Conservation (phyloP, 179 eudicot genomes). For the Patellifolia procumbens region DNA sequence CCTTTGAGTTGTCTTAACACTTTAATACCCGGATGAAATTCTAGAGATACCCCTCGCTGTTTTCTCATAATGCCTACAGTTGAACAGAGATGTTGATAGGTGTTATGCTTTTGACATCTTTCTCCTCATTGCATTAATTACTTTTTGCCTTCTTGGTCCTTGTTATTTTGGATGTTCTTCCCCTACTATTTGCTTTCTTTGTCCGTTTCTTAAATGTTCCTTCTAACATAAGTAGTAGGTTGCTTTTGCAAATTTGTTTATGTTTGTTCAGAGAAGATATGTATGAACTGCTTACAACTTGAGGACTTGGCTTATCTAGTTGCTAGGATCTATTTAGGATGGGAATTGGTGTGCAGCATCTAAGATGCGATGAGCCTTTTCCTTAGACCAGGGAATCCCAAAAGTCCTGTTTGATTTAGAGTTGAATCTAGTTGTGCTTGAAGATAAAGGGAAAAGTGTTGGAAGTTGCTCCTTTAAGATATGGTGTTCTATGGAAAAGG, state of each 20-base stretch:
- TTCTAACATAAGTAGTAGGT: background rate
- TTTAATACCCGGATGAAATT: conserved; percentile 17
- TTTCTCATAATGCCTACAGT: conserved; percentile 4
- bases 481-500: background rate
- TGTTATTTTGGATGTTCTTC: background rate
- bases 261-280: background rate
- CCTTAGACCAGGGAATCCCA: background rate
- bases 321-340: background rate
- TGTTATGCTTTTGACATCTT: background rate
- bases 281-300: background rate
- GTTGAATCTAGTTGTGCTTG: background rate
- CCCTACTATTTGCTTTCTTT: too few relatives aligned
- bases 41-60: conserved; percentile 16
- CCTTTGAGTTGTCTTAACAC: conserved; percentile 24
- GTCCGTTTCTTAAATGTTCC: too few relatives aligned
- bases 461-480: background rate
- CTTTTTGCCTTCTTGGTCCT: background rate
- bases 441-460: background rate
- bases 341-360: background rate
- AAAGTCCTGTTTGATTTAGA: background rate
- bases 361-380: background rate
- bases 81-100: background rate
- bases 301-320: background rate
- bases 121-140: background rate
- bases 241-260: background rate